Base-by-base conservation (phyloP, 2,329 filamentous ascomycete species). In the Hypoxylon sp. region DNA sequence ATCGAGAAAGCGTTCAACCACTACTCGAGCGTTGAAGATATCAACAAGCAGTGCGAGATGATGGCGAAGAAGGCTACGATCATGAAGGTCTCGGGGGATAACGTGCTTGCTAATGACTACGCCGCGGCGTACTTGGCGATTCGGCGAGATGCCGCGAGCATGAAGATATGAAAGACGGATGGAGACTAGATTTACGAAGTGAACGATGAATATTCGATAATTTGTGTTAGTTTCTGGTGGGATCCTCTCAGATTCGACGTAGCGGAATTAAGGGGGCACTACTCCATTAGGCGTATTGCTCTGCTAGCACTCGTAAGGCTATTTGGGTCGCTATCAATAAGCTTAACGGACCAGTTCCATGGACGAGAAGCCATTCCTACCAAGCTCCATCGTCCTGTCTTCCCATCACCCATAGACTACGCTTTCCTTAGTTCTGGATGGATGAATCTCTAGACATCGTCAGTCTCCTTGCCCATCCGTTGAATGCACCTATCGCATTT, bases 21-120 rank as follows among this genome's bases (percentile, higher is more conserved):
- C 66, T 96, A 87, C 75, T 86, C 88, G 42, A 84, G 82, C 48
- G 81, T 93, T 12, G 88, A 92, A 74, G 91, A 92, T 74, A 79
- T 89, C 12, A 79, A 82, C n/a, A 88, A 88, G 56, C 90, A 92
- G 78, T 90, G 92, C 73, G 91, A 93, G 77, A 89, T 92, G 82
- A 85, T 94, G 80, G 90, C 91, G 18, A 96, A 96, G 82, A 94
- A 93, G 78, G 90, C 91, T 2, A 89, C 89, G 52, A 85, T 96
- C 52, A 91, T 92, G 82, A 88, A 89, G 76, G 80, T 90, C 48
- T 83, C 86, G 6, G 91, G 90, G 0, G 90, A 93, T 70, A 77
- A 83, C 69, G 82, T 81, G 16, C 72, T 89, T 66, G 88, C 89
- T 0, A 90, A 90, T 70, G 87, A 91, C 66, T 90, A 85, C 70